Conservation (phyloP, 1,139 yeast species). For the Yamadazyma atlantica region DNA sequence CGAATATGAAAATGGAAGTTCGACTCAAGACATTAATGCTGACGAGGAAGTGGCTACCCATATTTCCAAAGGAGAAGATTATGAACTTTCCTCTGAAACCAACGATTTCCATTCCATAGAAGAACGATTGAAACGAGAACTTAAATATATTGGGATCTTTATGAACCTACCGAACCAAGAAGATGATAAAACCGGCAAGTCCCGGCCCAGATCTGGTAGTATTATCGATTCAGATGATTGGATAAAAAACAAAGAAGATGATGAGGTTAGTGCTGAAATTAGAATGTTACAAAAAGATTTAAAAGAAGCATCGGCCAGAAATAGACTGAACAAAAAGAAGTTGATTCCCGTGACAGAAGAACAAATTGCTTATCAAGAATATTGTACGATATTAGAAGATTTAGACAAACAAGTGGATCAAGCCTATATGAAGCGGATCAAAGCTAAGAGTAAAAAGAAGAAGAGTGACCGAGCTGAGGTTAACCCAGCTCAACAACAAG, state of each 20-base stretch:
- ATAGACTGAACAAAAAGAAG: conserved; percentile 64
- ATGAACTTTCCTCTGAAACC: conserved; percentile 32
- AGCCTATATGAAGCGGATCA: conserved; percentile 80
- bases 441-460: conserved; percentile 76
- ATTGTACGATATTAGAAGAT: conserved; percentile 84
- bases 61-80: conserved; percentile 35
- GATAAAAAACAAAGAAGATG: conserved; percentile 85
- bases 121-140: conserved; percentile 82
- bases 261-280: conserved; percentile 86
- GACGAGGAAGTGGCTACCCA: conserved; percentile 44
- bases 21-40: conserved; percentile 8
- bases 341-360: conserved; percentile 80
- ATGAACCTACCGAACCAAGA: conserved; percentile 59
- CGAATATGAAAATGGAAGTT: conserved; percentile 14
- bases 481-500: conserved; percentile 43
- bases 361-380: conserved; percentile 94
- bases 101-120: conserved; percentile 78
- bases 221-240: conserved; percentile 70
- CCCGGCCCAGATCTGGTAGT: conserved; percentile 24
- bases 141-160: conserved; percentile 87
- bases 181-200: conserved; percentile 22
- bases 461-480: conserved; percentile 31
- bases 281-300: conserved; percentile 71
- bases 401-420: conserved; percentile 96
- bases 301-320: conserved; percentile 58